Evolutionary conservation across 2,329 filamentous ascomycete genomes (phyloP).

Genomic region (Leptosphaerulina australis): DNA sequence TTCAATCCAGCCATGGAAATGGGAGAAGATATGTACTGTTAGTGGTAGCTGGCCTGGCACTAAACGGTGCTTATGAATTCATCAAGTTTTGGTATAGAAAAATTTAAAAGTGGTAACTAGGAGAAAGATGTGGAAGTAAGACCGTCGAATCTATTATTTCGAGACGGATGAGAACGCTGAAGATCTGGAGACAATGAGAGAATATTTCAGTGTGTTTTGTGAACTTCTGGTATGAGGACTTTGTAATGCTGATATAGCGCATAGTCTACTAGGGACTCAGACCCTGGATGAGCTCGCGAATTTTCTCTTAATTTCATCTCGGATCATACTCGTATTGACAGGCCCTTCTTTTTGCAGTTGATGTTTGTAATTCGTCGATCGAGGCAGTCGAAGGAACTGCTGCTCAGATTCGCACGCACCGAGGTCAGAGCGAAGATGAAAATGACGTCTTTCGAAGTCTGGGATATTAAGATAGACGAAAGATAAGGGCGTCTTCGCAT

Average conservation of each 20-base stretch:
- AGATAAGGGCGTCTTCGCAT: constrained; percentile 4
- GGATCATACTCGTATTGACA: constrained; percentile 17
- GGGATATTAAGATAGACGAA: neutral
- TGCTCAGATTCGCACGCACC: constrained; percentile 21
- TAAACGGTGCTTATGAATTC: neutral
- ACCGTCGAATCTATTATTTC: neutral
- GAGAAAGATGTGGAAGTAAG: neutral
- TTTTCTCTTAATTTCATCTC: constrained; percentile 22
- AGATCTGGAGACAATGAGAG: neutral
- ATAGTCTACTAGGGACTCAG: constrained; percentile 14
- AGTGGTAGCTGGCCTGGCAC: constrained; percentile 7
- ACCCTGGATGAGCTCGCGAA: constrained; percentile 19
- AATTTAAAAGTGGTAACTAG: no score
- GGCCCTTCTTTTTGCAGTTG: neutral
- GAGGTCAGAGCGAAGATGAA: constrained; percentile 22
- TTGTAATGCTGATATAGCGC: constrained; percentile 28
- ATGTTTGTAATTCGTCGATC: constrained; percentile 37
- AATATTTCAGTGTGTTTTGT: constrained; percentile 9
- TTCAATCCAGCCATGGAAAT: constrained; percentile 30
- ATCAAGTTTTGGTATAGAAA: neutral
- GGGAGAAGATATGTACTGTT: constrained; percentile 13
- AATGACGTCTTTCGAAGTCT: constrained; percentile 35
- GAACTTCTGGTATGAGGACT: constrained; percentile 11
- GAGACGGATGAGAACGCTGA: neutral
- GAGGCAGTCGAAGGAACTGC: constrained; percentile 25